Evolutionary conservation across 768 basidiomycete genomes (phyloP), one percentile per base, ranked within the genome.

Genomic region (Tubosaeta sp.): DNA sequence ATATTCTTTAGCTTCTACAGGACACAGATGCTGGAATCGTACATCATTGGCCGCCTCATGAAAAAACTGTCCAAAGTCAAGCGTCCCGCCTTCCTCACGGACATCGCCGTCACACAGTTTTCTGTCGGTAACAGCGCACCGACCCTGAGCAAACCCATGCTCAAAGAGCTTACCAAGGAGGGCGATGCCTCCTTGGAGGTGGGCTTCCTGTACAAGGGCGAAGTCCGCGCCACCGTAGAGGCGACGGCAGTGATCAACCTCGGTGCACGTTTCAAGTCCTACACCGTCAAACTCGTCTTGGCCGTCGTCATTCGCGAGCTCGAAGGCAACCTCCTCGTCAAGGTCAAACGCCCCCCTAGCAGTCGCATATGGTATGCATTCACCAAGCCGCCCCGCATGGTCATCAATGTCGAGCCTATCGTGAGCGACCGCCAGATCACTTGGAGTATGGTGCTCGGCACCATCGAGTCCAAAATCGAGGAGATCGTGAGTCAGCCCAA

Each of bases 301-400:
- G 93, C 94, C 0, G 86, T 86, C 14, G 87, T 97, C 5, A 69
- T 99, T 48, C 86, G 88, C 59, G 91, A 91, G 61, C 67, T 99
- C 31, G 92, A 95, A 61, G 97, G 97, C 9, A 95, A 97, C 65
- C 66, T 98, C 27, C 73, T 95, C 25, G 71, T 98, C 64, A 88
- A 86, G 62, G 78, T 98, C 58, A 99, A 99, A 67, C 79, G 86
- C n/a, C 94, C 97, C 10, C 97, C 97, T 2, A 91, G 88, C 65
- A 95, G 87, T 65, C 86, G 97, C 27, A 79, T 99, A 44, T 99
- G 95, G 97, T 84, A 79, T 56, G 88, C 87, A 2, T 99, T 99
- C 65, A 97, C 95, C 31, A 80, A 85, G 57, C 82, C 82, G 65
- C 97, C 97, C 0, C 80, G 83, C 62, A 88, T 98, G 80, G 86